Conservation (phyloP, 1,284 basidiomycete genomes). For the Athelia sp. region DNA sequence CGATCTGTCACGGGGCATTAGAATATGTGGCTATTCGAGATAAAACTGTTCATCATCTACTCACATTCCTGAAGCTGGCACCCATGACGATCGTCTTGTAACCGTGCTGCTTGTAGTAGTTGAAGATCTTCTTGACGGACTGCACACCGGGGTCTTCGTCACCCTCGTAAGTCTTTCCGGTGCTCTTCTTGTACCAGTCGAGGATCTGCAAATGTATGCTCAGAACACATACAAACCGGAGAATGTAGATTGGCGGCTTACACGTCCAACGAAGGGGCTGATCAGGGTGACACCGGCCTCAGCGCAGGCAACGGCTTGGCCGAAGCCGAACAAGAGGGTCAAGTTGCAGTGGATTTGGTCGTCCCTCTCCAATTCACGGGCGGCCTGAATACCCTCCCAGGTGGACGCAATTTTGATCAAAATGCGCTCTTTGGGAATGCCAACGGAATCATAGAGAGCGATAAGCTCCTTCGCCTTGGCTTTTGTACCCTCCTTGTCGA, state of each 20-base stretch:
- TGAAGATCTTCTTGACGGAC: constrained; percentile 95
- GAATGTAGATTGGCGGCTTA: constrained; percentile 36
- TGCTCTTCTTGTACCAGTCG: constrained; percentile 94
- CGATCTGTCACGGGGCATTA: constrained; percentile 42
- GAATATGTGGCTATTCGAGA: constrained; percentile 8
- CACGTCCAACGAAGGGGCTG: constrained; percentile 98
- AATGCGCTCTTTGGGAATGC: constrained; percentile 89
- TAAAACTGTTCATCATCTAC: too few species aligned
- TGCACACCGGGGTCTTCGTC: constrained; percentile 95
- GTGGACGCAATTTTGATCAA: constrained; percentile 99
- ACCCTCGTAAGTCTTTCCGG: constrained; percentile 81
- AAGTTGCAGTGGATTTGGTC: constrained; percentile 98
- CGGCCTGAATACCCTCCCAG: constrained; percentile 99
- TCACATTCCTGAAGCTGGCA: constrained; percentile 95
- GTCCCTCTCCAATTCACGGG: constrained; percentile 90
- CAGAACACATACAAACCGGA: constrained; percentile 2
- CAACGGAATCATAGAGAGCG: constrained; percentile 87
- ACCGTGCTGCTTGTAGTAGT: constrained; percentile 98
- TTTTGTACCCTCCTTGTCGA: constrained; percentile 91
- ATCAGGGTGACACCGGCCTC: constrained; percentile 98
- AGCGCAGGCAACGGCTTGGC: constrained; percentile 96
- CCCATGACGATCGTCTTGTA: constrained; percentile 99
- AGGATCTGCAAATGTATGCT: constrained; percentile 58
- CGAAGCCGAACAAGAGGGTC: constrained; percentile 97
- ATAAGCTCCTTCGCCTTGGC: constrained; percentile 93